A percentile compares a stretch with the other conserved stretches of the same genome.
phyloP scores from a whole-genome alignment of 2,329 filamentous ascomycete species.

The Thyridium curvatum region DNA sequence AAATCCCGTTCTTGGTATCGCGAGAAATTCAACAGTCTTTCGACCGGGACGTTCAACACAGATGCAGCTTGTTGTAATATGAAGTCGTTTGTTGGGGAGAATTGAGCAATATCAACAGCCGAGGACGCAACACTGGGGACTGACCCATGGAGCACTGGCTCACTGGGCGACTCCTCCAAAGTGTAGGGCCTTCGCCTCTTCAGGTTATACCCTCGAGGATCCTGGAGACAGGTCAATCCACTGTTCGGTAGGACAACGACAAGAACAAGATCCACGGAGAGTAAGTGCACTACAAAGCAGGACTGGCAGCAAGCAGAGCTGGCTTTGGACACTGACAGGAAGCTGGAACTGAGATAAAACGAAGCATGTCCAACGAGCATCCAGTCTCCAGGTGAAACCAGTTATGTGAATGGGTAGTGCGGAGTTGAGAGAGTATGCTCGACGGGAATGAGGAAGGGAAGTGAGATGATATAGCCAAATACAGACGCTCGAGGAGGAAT shows the following conservation, averaged over 20 bases:
- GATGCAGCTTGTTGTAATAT: background rate
- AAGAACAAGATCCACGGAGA: too few relatives aligned
- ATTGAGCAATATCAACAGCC: background rate
- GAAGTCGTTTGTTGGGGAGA: background rate
- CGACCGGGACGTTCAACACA: background rate
- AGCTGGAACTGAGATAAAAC: too few relatives aligned
- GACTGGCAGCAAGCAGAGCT: too few relatives aligned
- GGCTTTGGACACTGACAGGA: too few relatives aligned
- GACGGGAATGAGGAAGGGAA: slow-evolving; percentile 6
- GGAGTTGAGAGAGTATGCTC: slow-evolving; percentile 16
- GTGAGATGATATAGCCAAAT: slow-evolving; percentile 37
- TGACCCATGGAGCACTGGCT: slow-evolving; percentile 25
- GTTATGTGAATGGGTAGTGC: slow-evolving; percentile 11
- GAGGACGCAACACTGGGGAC: slow-evolving; percentile 1
- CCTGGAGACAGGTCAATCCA: slow-evolving; percentile 31
- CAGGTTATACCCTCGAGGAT: slow-evolving; percentile 24
- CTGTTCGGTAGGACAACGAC: too few relatives aligned
- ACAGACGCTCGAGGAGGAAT: slow-evolving; percentile 30
- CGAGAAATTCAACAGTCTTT: slow-evolving; percentile 10
- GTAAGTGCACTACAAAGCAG: too few relatives aligned
- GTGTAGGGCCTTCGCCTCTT: slow-evolving; percentile 38
- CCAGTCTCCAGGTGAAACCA: too few relatives aligned
- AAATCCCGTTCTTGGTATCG: slow-evolving; percentile 10
- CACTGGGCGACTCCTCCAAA: slow-evolving; percentile 28
- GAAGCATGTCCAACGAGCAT: too few relatives aligned